phyloP scores from a whole-genome alignment of 345 rosid genomes.

The Raphanus raphanistrum region DNA sequence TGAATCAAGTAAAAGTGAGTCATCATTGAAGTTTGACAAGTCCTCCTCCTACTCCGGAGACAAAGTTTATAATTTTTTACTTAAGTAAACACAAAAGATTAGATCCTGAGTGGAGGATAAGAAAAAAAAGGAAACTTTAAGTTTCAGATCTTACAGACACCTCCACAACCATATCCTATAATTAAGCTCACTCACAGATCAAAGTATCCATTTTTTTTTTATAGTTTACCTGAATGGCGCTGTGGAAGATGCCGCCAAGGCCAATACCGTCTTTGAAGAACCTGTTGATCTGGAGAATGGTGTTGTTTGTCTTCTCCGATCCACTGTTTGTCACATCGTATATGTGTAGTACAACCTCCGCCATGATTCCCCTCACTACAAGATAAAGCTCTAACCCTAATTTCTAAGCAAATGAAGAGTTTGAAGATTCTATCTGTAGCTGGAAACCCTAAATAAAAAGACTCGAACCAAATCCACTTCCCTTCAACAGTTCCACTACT shows the following conservation, averaged over 20 bases:
- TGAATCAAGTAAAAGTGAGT: conserved; percentile 1
- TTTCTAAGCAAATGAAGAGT: background rate
- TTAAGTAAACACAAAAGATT: background rate
- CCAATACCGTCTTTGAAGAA: conserved; percentile 95
- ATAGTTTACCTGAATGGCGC: conserved; percentile 75
- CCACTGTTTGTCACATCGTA: conserved; percentile 96
- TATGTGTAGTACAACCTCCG: conserved; percentile 79
- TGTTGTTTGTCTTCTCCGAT: conserved; percentile 94
- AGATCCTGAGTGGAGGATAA: conserved; percentile 10
- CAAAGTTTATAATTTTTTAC: background rate
- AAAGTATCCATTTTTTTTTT: too few relatives aligned
- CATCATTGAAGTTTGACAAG: background rate
- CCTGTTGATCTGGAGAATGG: conserved; percentile 89
- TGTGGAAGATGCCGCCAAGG: conserved; percentile 82
- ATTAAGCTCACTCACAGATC: too few relatives aligned
- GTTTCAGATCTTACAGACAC: background rate
- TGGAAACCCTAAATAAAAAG: background rate
- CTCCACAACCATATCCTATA: too few relatives aligned
- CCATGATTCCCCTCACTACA: conserved; percentile 36
- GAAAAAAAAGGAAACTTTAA: background rate
- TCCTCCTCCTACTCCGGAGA: background rate
- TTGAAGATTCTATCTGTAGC: conserved; percentile 3
- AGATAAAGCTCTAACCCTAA: conserved; percentile 42
- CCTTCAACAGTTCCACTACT: background rate
- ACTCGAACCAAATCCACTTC: conserved; percentile 2